Percentiles rank a stretch among this genome's conserved stretches.
phyloP scores from a whole-genome alignment of 805 yeast species.

The Pichia ethanolica region DNA sequence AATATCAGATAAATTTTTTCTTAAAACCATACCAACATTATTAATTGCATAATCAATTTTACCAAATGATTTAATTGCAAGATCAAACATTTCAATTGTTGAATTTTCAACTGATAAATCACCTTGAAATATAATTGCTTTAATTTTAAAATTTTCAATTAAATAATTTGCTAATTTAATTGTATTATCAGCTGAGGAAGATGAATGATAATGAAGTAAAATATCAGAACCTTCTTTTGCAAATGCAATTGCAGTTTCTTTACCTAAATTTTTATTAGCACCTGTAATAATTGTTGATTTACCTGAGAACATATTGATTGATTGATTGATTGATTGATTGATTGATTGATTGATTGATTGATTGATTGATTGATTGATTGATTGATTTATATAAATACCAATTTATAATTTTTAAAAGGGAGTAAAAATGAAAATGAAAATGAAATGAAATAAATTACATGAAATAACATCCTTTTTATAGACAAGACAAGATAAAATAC shows the following conservation, averaged over 20 bases:
- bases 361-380: no score
- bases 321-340: neutral
- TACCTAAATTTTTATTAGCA: conserved; percentile 17
- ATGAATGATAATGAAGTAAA: conserved; percentile 49
- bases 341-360: neutral
- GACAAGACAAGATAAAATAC: no score
- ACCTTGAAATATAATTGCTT: conserved; percentile 37
- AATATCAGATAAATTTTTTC: conserved; percentile 49
- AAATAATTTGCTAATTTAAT: conserved; percentile 33
- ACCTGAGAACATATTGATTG: conserved; percentile 9
- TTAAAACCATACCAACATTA: conserved; percentile 60
- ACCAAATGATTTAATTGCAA: conserved; percentile 39
- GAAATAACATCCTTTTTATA: no score
- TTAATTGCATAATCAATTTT: conserved; percentile 56
- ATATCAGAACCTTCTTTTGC: conserved; percentile 49
- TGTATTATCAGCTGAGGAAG: conserved; percentile 29
- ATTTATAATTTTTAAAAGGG: no score
- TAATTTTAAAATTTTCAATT: conserved; percentile 29
- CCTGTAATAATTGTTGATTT: conserved; percentile 15
- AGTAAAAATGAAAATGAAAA: no score
- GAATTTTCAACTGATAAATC: conserved; percentile 36
- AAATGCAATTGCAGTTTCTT: conserved; percentile 34
- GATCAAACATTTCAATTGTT: conserved; percentile 37
- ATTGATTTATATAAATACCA: no score
- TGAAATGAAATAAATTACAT: no score